Evolutionary conservation across 2,329 filamentous ascomycete species (phyloP).

Genomic region (Phyllachora maydis): DNA sequence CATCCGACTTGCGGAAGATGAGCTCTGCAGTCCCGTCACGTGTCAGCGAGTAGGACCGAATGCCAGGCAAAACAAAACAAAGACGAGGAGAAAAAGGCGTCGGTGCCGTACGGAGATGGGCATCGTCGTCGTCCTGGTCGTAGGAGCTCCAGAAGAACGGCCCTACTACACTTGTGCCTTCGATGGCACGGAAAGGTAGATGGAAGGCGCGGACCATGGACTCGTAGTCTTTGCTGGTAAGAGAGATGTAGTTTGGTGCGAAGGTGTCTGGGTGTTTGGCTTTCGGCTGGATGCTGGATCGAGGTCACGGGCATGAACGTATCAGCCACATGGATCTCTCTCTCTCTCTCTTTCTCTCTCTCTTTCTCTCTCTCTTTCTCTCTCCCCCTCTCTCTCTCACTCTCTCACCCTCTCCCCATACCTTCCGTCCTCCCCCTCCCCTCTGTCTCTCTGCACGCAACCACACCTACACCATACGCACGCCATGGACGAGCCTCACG

Average conservation of each 20-base stretch:
- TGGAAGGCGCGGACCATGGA: conserved; percentile 32
- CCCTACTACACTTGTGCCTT: conserved; percentile 35
- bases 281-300: conserved; percentile 34
- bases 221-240: conserved; percentile 26
- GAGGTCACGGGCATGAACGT: too few species aligned
- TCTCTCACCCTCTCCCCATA: too few species aligned
- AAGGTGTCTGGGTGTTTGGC: conserved; percentile 37
- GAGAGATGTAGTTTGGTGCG: conserved; percentile 28
- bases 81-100: too few species aligned
- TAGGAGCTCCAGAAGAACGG: conserved; percentile 41
- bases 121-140: conserved; percentile 33
- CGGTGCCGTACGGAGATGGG: conserved; percentile 29
- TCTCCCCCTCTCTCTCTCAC: too few species aligned
- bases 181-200: conserved; percentile 34
- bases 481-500: conserved; percentile 23
- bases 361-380: too few species aligned
- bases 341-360: too few species aligned
- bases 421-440: too few species aligned
- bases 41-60: conserved; percentile 1
- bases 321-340: too few species aligned
- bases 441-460: too few species aligned
- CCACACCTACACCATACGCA: conserved; percentile 30
- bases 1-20: conserved; percentile 44
- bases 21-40: conserved; percentile 24
- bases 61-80: not conserved